Base-by-base conservation (phyloP, 192 early-diverging fungal species). In the Linnemannia zychae region DNA sequence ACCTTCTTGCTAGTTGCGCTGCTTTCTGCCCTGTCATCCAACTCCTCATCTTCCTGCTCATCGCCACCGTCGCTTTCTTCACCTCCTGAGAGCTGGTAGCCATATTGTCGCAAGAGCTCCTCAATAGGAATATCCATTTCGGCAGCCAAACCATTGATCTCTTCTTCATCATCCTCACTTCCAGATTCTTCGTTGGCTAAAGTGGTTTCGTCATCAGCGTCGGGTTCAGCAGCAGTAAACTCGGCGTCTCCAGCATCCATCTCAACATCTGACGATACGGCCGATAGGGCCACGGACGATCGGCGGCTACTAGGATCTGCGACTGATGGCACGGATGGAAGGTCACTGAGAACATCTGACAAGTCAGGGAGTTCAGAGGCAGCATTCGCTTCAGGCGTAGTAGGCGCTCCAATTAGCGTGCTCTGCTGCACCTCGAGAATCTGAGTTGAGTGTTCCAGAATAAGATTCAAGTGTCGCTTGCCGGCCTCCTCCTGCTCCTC, bases 381-480 rank as follows among this genome's bases (percentile, higher is more conserved):
- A 1, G 28, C 2, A 2, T 28, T 28, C 20, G 34, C 46, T 40
- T n/a, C 69, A 34, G 78, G 65, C 7, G 73, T 48, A 20, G 74
- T 73, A 15, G 72, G 66, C 22, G 71, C 60, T 20, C 69, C 68
- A 11, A 80, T 28, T 12, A 88, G 67, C 24, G 75, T 74, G 34
- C 72, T 86, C 37, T 78, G 91, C 81, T 92, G 91, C 36, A 90
- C 94, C 17, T 87, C 93, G 18, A 96, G 71, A 69, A 95, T 90
- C 49, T 91, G 92, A 18, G 92, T 92, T 1, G 95, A 95, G 24
- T 94, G 93, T 68, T 95, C 93, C 38, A 96, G 75, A 77, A 96
- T 95, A 38, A 89, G 86, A 71, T 95, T 91, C 75, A 96, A 72
- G 75, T 92, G 92, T n/a, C 89, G 90, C 69, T 93, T 93, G 1